Conservation (phyloP, 2,329 filamentous ascomycete species). For the Aspergillus jensenii region DNA sequence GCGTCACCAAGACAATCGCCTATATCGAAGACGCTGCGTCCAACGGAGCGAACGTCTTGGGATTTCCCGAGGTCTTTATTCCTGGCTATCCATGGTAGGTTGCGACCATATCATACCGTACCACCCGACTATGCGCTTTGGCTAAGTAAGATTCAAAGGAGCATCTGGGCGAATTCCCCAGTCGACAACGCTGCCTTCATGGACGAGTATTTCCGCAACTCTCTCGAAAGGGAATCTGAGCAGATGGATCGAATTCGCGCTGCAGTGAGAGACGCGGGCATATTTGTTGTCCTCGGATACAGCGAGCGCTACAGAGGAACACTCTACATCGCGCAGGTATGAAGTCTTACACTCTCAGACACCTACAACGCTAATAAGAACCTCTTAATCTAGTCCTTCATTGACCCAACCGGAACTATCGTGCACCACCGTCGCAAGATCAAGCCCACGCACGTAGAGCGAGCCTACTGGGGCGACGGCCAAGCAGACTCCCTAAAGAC, state of each 20-base stretch:
- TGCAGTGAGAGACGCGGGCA: conserved; percentile 32
- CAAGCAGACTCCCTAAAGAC: conserved; percentile 10
- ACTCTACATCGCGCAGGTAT: conserved; percentile 45
- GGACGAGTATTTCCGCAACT: conserved; percentile 4
- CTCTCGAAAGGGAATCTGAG: conserved; percentile 8
- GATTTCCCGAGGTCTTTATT: conserved; percentile 52
- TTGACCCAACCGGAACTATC: conserved; percentile 42
- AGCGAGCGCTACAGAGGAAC: conserved; percentile 37
- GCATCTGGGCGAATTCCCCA: too few relatives aligned
- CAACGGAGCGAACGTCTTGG: conserved; percentile 53
- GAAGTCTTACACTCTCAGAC: too few relatives aligned
- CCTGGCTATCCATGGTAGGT: conserved; percentile 16
- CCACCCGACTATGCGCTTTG: too few relatives aligned
- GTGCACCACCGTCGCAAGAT: conserved; percentile 47
- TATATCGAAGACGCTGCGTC: conserved; percentile 55
- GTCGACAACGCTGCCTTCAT: conserved; percentile 16
- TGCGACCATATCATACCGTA: too few relatives aligned
- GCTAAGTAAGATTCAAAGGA: too few relatives aligned
- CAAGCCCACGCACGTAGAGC: conserved; percentile 53
- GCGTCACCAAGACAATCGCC: conserved; percentile 53
- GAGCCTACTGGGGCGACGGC: conserved; percentile 48
- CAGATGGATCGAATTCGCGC: conserved; percentile 40
- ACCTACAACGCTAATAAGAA: too few relatives aligned
- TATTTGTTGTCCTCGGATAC: conserved; percentile 45
- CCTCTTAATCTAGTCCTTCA: conserved; percentile 11